phyloP scores from a whole-genome alignment of 768 basidiomycete species.

The Leccinellum luteum region DNA sequence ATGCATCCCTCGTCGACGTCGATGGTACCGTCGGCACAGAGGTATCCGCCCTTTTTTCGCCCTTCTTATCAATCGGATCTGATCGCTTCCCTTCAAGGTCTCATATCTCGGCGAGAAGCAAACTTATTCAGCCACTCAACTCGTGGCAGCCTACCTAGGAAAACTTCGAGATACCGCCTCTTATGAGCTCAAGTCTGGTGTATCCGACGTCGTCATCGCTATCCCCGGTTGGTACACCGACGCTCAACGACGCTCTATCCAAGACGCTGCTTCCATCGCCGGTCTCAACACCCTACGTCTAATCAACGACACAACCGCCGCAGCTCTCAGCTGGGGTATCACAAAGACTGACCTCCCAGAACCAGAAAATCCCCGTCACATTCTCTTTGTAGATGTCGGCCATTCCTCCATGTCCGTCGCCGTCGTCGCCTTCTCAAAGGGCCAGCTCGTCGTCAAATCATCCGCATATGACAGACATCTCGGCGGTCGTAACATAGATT shows the following conservation, averaged over 20 bases:
- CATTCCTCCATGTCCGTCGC: conserved; percentile 88
- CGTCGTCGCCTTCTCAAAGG: conserved; percentile 92
- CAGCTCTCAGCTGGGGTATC: conserved; percentile 97
- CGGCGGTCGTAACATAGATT: conserved; percentile 96
- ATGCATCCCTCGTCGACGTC: conserved; percentile 82
- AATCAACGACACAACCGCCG: conserved; percentile 96
- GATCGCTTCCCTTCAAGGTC: conserved; percentile 51
- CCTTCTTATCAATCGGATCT: conserved; percentile 10
- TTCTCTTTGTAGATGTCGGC: conserved; percentile 94
- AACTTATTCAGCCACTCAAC: conserved; percentile 83
- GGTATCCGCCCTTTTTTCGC: conserved; percentile 44
- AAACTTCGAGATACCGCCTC: conserved; percentile 87
- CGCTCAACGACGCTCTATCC: conserved; percentile 82
- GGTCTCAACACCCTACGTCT: conserved; percentile 89
- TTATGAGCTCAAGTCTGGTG: conserved; percentile 79
- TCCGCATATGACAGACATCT: conserved; percentile 92
- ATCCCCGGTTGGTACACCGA: conserved; percentile 98
- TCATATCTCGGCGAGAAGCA: conserved; percentile 81
- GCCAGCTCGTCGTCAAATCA: conserved; percentile 81
- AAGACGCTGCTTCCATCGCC: conserved; percentile 88
- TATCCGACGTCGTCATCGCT: conserved; percentile 92
- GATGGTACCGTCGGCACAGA: conserved; percentile 80
- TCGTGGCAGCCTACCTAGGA: conserved; percentile 87
- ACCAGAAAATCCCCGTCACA: conserved; percentile 74
- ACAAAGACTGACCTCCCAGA: conserved; percentile 96